Base-by-base conservation (phyloP, 1,284 basidiomycete genomes). In the Malassezia sp. region DNA sequence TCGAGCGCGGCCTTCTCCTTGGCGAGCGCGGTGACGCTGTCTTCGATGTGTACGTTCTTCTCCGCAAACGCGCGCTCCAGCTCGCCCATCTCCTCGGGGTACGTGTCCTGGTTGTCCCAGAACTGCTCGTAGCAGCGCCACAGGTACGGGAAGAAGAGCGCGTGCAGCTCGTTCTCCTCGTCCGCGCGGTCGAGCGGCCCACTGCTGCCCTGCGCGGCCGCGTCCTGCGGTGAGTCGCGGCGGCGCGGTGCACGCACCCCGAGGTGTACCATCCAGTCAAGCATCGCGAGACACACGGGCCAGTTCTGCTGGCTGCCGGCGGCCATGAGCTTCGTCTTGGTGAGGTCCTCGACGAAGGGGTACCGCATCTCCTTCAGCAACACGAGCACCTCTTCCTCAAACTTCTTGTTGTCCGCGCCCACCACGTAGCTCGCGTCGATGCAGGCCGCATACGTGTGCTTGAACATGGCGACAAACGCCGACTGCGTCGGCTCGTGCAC, bases 71-170 rank as follows among this genome's bases (percentile, higher is more conserved):
- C 45, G 9, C 49, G 52, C 18, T 58, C 59, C 12, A 70, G 59
- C 47, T 49, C 57, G 26, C 51, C 59, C 22, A 55, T 52, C 38
- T 70, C 62, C 35, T 70, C 66, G 2, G 67, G 67, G 33, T 60
- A 70, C 4, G 53, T 54, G 47, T 70, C 67, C 45, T 70, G 54
- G 48, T 61, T 61, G 35, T 63, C 53, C 67, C 67, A 70, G 49
- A 70, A 70, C 35, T 56, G 53, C 21, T 63, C 60, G 52, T 70
- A 70, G 56, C 63, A 66, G 34, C 55, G 53, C 66, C 66, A 70
- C 7, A 68, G 52, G 51, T 60, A 68, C 20, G 59, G 61, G 45
- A 59, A 67, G 44, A 68, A 67, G 29, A 65, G 51, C 14, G 61
- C 60, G 30, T 63, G 57, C 5, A 54, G 49, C 38, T 61, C 60